Evolutionary conservation across 1,284 basidiomycete species (phyloP), one percentile per base, ranked within the genome.

Genomic region (Ganoderma meredithae): DNA sequence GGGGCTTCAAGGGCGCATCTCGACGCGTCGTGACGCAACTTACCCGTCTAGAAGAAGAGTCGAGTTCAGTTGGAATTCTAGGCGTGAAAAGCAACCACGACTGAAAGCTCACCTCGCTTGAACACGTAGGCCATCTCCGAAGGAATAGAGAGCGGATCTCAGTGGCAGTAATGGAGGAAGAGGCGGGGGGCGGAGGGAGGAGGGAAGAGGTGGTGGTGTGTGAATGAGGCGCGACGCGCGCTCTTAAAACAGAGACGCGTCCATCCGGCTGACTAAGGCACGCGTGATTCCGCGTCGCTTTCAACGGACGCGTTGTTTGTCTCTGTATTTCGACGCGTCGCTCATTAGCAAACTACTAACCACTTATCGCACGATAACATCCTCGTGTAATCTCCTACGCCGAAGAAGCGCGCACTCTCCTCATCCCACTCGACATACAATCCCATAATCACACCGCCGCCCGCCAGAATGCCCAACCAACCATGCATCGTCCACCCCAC

Each of bases 121-220:
- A 87, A 93, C 47, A 93, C 91, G 76, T 84, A 92, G 33, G 89
- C 85, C 89, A 90, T 90, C 64, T 66, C 43, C 25, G 47, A 60
- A 58, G 17, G 65, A 63, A 33, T 58, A 9, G 2, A 56, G 33
- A n/a, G 65, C 59, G 56, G 52, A 64, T 56, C 55, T 66, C 47
- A 58, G 68, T 66, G 67, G 58, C 58, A 63, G 55, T n/a, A 53
- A 25, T 49, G 17, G 31, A n/a, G 3, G 52, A 8, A 22, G 19
- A 60, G 60, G 63, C 59, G 62, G 33, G 19, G 58, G 60, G 63
- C 59, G 62, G 33, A 60, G 47, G 62, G 68, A 66, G 68, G 56
- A 39, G 66, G 66, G 61, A 67, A 56, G 71, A 40, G 78, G 71
- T 81, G 79, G 74, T 80, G 78, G 82, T 76, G 68, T 69, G 67